phyloP scores from a whole-genome alignment of 768 basidiomycete species.

The Fibroporia radiculosa region DNA sequence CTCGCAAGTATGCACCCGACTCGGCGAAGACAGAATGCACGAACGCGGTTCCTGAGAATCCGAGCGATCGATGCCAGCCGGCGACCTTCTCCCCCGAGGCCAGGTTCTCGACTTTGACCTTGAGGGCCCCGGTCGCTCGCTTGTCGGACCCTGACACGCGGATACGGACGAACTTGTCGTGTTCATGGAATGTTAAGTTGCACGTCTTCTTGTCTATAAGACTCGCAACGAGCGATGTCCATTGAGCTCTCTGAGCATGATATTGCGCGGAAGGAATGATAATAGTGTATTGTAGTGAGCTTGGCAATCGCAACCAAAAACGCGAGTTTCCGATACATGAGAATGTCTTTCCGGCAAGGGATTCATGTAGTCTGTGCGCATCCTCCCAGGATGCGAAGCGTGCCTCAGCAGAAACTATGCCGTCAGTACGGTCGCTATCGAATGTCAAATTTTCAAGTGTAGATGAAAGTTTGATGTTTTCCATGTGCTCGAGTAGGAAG shows the following conservation, averaged over 20 bases:
- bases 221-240: conserved; percentile 23
- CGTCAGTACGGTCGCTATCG: background rate
- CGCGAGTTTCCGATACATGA: background rate
- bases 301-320: background rate
- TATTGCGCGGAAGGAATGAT: conserved; percentile 3
- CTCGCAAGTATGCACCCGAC: conserved; percentile 36
- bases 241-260: conserved; percentile 4
- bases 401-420: conserved; percentile 12
- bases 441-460: background rate
- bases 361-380: background rate
- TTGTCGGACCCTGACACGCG: conserved; percentile 44
- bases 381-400: background rate
- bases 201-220: conserved; percentile 30
- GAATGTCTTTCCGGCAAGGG: background rate
- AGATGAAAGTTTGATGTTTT: background rate
- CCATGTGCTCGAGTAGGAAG: background rate
- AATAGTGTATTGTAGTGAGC: background rate
- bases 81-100: conserved; percentile 41
- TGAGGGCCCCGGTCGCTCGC: conserved; percentile 46
- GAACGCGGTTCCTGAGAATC: conserved; percentile 23
- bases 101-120: conserved; percentile 51
- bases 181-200: conserved; percentile 24
- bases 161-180: conserved; percentile 26
- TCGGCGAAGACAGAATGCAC: conserved; percentile 25
- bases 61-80: conserved; percentile 44